Conservation (phyloP, 257 asterid species). For the Fraxinus cuspidata region DNA sequence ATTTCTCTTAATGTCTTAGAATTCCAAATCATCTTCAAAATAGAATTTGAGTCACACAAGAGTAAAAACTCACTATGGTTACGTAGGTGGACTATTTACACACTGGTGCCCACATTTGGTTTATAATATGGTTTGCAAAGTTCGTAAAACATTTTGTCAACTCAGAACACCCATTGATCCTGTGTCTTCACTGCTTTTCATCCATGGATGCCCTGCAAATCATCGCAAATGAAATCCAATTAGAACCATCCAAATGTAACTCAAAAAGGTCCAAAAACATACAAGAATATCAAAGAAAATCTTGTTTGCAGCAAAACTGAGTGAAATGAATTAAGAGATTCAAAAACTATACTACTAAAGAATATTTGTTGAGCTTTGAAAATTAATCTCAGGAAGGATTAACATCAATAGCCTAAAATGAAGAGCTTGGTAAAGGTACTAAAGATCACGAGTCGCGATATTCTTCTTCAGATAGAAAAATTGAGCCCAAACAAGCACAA, state of each 20-base stretch:
- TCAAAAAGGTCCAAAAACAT: neutral
- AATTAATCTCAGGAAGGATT: neutral
- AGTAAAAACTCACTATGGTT: neutral
- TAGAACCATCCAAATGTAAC: neutral
- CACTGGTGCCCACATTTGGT: conserved; percentile 17
- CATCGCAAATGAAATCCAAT: neutral
- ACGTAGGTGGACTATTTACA: conserved; percentile 19
- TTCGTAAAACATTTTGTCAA: conserved; percentile 28
- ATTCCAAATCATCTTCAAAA: no score
- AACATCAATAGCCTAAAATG: neutral
- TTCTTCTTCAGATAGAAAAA: neutral
- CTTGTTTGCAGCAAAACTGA: neutral
- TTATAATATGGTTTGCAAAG: conserved; percentile 9
- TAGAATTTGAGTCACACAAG: no score
- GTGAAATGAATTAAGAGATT: neutral
- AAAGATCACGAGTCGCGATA: neutral
- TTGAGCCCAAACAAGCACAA: neutral
- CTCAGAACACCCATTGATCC: conserved; percentile 28
- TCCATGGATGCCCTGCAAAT: conserved; percentile 71
- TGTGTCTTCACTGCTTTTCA: conserved; percentile 39
- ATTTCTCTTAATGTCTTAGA: no score
- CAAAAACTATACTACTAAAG: neutral
- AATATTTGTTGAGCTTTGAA: neutral
- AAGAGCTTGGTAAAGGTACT: neutral
- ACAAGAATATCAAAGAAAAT: neutral